Percentiles rank a stretch among this genome's conserved stretches.
phyloP scores from a whole-genome alignment of 805 yeast genomes.

The Lipomyces oligophaga region DNA sequence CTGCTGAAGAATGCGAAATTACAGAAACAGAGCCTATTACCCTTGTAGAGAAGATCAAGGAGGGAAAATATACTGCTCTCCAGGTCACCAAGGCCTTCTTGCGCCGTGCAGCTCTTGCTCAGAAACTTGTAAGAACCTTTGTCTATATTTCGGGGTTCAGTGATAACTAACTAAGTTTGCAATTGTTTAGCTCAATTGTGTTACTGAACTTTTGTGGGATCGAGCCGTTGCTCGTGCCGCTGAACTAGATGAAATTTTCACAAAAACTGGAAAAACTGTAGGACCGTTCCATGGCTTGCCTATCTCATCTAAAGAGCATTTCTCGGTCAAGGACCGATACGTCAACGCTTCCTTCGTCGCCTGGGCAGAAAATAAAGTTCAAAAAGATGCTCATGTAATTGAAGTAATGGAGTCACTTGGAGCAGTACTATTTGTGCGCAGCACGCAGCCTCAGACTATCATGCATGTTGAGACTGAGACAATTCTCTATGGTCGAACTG shows the following conservation, averaged over 20 bases:
- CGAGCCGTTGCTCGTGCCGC: slow-evolving; percentile 48
- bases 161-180: neutral
- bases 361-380: slow-evolving; percentile 46
- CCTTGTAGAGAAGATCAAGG: slow-evolving; percentile 39
- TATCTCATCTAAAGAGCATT: slow-evolving; percentile 63
- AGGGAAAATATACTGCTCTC: slow-evolving; percentile 42
- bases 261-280: slow-evolving; percentile 48
- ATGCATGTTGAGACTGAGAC: slow-evolving; percentile 66
- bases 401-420: slow-evolving; percentile 50
- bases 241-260: slow-evolving; percentile 48
- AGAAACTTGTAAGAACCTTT: slow-evolving; percentile 41
- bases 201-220: slow-evolving; percentile 46
- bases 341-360: slow-evolving; percentile 62
- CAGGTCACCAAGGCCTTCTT: slow-evolving; percentile 48
- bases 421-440: slow-evolving; percentile 60
- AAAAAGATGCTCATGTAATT: slow-evolving; percentile 47
- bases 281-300: slow-evolving; percentile 74
- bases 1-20: slow-evolving; percentile 42
- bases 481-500: slow-evolving; percentile 56
- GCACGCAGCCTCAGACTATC: slow-evolving; percentile 64
- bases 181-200: slow-evolving; percentile 39
- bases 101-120: slow-evolving; percentile 48
- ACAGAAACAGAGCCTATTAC: slow-evolving; percentile 42
- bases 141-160: neutral
- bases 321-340: slow-evolving; percentile 50